Conservation (phyloP, 306 rosid genomes). For the Alnus glutinosa region DNA sequence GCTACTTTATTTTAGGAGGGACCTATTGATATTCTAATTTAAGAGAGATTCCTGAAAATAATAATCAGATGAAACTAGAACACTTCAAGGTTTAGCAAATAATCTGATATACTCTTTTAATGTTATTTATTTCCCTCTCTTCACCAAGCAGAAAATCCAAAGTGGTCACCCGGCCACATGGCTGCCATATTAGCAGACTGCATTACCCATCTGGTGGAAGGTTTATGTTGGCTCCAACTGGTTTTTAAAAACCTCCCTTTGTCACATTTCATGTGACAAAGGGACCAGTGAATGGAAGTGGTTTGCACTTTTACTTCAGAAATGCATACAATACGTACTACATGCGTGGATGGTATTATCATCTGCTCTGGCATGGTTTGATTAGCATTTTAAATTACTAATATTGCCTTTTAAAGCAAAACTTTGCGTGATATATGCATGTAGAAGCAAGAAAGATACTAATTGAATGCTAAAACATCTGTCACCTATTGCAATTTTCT, state of each 20-base stretch:
- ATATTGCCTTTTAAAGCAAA: neutral
- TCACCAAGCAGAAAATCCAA: neutral
- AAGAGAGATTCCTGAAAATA: neutral
- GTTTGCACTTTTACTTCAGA: neutral
- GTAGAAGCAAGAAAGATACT: neutral
- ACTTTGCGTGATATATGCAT: neutral
- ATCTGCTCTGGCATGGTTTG: neutral
- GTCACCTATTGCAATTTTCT: constrained; percentile 7
- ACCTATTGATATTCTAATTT: neutral
- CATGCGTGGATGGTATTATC: neutral
- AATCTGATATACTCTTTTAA: neutral
- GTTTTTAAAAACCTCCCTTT: neutral
- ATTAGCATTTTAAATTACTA: neutral
- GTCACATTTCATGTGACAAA: neutral
- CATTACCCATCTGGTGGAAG: neutral
- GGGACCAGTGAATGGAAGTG: neutral
- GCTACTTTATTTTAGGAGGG: neutral
- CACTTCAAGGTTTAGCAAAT: neutral
- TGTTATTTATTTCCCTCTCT: neutral
- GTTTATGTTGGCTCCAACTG: neutral
- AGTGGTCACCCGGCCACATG: neutral
- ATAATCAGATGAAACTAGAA: neutral
- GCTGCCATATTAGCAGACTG: neutral
- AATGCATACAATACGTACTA: neutral
- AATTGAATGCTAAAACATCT: neutral